Conservation (phyloP, 768 basidiomycete species). For the Lentinula guzmanii region DNA sequence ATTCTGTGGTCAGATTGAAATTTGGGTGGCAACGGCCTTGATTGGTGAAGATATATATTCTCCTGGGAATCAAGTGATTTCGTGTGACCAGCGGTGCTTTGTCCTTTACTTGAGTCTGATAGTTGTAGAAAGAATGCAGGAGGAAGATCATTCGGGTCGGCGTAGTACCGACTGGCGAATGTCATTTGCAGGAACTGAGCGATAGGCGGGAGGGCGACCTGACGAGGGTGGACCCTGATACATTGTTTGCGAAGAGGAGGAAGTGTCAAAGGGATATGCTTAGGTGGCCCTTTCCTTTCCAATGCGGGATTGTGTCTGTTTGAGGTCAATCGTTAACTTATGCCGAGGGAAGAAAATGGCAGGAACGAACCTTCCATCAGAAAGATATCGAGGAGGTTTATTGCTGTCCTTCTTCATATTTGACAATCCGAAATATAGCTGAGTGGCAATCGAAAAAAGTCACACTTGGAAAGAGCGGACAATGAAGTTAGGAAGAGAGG, state of each 20-base stretch:
- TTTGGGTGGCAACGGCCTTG: background rate
- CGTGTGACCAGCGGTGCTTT: background rate
- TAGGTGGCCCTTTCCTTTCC: background rate
- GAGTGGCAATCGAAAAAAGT: background rate
- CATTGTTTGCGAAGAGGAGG: background rate
- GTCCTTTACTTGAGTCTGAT: background rate
- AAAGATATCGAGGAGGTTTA: background rate
- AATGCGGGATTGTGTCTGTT: background rate
- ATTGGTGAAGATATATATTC: background rate
- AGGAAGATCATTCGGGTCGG: background rate
- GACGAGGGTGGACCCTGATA: background rate
- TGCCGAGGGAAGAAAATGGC: background rate
- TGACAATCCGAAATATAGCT: background rate
- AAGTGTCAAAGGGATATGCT: background rate
- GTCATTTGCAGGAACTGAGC: background rate
- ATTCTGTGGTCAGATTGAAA: background rate
- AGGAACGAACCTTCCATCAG: background rate
- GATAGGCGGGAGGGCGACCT: background rate
- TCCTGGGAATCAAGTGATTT: background rate
- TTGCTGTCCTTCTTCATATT: background rate
- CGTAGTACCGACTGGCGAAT: background rate
- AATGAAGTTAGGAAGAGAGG: background rate
- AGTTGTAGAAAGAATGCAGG: background rate
- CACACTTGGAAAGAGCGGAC: background rate
- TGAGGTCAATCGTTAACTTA: background rate